Percentiles rank a stretch among this genome's conserved stretches.
These are phyloP conservation scores for Boechera divaricarpa DNA, from an alignment of 345 rosid species.

Conservation along the genomic window DNA sequence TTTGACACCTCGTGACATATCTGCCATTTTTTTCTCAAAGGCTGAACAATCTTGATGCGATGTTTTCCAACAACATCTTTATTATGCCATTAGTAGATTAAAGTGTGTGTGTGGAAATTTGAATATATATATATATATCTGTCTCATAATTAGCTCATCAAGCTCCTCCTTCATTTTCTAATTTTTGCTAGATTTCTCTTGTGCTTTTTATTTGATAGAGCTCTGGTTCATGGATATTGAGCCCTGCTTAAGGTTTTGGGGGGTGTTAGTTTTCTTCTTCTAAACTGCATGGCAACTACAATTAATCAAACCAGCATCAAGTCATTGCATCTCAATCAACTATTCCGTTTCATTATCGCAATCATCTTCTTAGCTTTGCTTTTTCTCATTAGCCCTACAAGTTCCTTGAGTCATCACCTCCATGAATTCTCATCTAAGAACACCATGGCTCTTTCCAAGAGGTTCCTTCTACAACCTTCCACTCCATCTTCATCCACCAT, in stretches of 20 bases:
- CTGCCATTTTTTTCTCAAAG: conserved; percentile 11
- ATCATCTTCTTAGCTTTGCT: conserved; percentile 48
- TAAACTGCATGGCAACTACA: conserved; percentile 64
- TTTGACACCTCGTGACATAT: conserved; percentile 9
- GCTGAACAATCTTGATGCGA: conserved; percentile 34
- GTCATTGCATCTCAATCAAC: conserved; percentile 25
- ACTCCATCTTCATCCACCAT: conserved; percentile 34
- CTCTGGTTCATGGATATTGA: conserved; percentile 87
- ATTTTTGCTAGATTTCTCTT: not conserved
- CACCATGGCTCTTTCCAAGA: conserved; percentile 38
- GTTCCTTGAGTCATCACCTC: conserved; percentile 6
- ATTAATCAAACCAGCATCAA: conserved; percentile 47
- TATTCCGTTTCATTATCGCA: conserved; percentile 35
- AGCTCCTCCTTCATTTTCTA: conserved; percentile 27
- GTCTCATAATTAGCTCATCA: conserved; percentile 28
- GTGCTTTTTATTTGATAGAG: conserved; percentile 14
- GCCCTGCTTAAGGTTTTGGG: conserved; percentile 68
- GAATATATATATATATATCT: conserved; percentile 1
- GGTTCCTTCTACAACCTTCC: conserved; percentile 53
- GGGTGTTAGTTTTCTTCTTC: conserved; percentile 58
- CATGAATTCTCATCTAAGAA: conserved; percentile 6
- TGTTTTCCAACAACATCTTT: conserved; percentile 30
- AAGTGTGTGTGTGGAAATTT: conserved; percentile 4
- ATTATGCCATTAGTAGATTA: conserved; percentile 4
- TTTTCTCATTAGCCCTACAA: conserved; percentile 41